Evolutionary conservation across 257 asterid genomes (phyloP), one percentile per base, ranked within the genome.

Genomic region (Cynanchum wilfordii): DNA sequence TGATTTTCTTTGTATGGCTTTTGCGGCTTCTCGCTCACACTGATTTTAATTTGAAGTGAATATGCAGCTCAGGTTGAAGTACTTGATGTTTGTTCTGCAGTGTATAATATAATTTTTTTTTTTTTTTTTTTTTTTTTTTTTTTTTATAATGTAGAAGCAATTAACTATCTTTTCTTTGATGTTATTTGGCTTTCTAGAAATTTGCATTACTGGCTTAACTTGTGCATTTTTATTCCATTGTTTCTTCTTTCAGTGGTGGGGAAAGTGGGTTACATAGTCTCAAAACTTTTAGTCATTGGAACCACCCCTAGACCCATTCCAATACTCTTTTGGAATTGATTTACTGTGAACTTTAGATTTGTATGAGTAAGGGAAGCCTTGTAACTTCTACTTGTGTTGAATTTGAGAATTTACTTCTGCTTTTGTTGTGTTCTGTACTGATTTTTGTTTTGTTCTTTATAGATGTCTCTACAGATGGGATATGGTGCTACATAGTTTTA

Each of bases 401-500:
- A 55, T 51, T 69, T 2, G 42, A 29, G 30, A 27, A 33, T 42
- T 58, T 45, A 11, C 5, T 40, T 24, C 9, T 66, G 27, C 16
- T 38, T 51, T 54, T 58, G 12, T 36, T 62, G 40, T 13, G n/a
- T 62, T 25, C 27, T 0, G 1, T 72, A 42, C 22, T 80, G 45
- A 57, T 77, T 44, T 86, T 59, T 57, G 19, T 15, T 17, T 13
- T 3, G 50, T 57, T 29, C 66, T 24, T 68, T 54, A 20, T 78
- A 93, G 97, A 93, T 87, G 78, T 93, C 80, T 90, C 97, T n/a
- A 93, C 96, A 0, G 96, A 93, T 75, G 96, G 97, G 49, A 80
- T 75, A 82, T 93, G 97, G 98, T 89, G 98, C 84, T 93, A 84
- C 76, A 66, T 93, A 42, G 79, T 90, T 68, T 75, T 93, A 10